Conservation (phyloP, 2,329 filamentous ascomycete species). For the Colletotrichum orbiculare region DNA sequence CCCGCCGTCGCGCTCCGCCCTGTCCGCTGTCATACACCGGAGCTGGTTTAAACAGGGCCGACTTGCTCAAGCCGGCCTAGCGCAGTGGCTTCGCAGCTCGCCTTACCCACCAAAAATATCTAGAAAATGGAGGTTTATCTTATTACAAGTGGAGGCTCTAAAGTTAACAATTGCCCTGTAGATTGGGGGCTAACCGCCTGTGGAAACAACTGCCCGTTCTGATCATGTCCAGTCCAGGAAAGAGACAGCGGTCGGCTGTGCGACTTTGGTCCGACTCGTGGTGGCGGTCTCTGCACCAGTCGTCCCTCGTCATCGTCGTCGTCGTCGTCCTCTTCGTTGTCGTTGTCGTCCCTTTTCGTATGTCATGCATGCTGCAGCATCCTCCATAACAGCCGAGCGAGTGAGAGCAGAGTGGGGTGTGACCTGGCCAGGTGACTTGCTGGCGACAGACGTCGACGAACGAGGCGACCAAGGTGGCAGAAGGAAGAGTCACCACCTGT, state of each 20-base stretch:
- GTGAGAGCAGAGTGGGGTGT: neutral
- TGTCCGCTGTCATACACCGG: conserved; percentile 19
- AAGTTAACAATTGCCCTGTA: conserved; percentile 4
- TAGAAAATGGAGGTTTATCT: conserved; percentile 26
- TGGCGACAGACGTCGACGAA: neutral
- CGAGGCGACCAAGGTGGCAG: neutral
- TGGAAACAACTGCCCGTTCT: conserved; percentile 6
- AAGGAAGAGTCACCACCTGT: neutral
- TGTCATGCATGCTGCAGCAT: conserved; percentile 4
- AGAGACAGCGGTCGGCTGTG: neutral
- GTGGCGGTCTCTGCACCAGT: neutral
- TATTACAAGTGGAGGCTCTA: conserved; percentile 17
- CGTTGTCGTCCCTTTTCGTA: conserved; percentile 7
- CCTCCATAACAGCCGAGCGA: conserved; percentile 7
- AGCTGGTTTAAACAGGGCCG: conserved; percentile 25
- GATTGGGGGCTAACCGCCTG: conserved; percentile 17
- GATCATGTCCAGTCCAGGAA: neutral
- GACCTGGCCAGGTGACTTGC: conserved; percentile 7
- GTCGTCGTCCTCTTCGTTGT: neutral
- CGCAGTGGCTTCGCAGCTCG: neutral
- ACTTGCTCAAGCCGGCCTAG: conserved; percentile 3
- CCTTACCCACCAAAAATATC: conserved; percentile 23
- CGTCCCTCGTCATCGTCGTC: neutral
- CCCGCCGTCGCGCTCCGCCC: conserved; percentile 33
- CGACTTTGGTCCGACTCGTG: too few relatives aligned